Evolutionary conservation across 2,329 filamentous ascomycete species (phyloP), one percentile per base, ranked within the genome.

Genomic region (Aspergillus sp.): DNA sequence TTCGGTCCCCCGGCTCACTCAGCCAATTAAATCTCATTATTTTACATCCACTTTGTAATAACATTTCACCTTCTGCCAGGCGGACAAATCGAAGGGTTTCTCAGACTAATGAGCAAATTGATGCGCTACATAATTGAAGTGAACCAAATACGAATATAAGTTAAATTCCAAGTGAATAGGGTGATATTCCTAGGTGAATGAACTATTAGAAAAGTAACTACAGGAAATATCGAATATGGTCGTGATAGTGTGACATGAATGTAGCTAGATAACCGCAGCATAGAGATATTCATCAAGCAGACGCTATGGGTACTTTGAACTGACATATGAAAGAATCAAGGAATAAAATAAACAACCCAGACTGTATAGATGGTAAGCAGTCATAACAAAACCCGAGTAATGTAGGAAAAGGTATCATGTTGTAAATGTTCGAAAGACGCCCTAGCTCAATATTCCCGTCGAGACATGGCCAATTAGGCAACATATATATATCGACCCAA

Each of bases 351-450:
- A 52, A 23, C 23, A 45, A 52, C 44, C 55, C 46, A 43, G 41
- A 43, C 48, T 52, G 53, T 55, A 50, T 46, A 40, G 50, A 62
- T 50, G 46, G 52, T 58, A 27, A 54, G 52, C 57, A 58, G 46
- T 52, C 56, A 49, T 59, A 57, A 56, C 59, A 58, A 64, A 64
- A 59, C 62, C 60, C 61, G 49, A 63, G 61, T 53, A 64, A 62
- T 57, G 64, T 61, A 60, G 60, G 55, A 54, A 51, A 59, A 68
- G 69, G 68, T 71, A 70, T 73, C 68, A 69, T 68, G 57, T 63
- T 64, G 62, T 59, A 63, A 60, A 61, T 58, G 58, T 65, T 61
- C 60, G 63, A 66, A 65, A 62, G 58, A 63, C 56, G 51, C 53
- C 57, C 47, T 52, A 59, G 55, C 60, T 55, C n/a, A 50, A 58